These are phyloP conservation scores for Candida germanica DNA, from an alignment of 805 yeast species.

Conservation along the genomic window DNA sequence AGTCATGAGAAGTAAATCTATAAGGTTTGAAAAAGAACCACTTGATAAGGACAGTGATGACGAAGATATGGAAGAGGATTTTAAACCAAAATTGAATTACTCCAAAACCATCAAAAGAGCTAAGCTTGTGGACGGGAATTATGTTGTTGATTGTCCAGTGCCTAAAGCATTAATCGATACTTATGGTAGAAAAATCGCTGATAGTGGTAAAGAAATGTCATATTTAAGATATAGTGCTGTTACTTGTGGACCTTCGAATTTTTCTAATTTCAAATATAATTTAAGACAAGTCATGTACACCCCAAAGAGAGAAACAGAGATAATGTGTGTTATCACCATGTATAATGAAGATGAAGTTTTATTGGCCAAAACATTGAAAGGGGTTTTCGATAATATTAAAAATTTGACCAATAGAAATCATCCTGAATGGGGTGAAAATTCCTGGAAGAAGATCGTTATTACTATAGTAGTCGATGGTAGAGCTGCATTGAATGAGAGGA, in stretches of 20 bases:
- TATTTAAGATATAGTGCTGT: slow-evolving; percentile 93
- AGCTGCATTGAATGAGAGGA: slow-evolving; percentile 71
- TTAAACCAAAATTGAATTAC: slow-evolving; percentile 39
- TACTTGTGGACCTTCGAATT: slow-evolving; percentile 84
- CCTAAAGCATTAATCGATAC: slow-evolving; percentile 36
- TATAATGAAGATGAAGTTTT: slow-evolving; percentile 85
- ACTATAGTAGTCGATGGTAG: slow-evolving; percentile 92
- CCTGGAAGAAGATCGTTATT: slow-evolving; percentile 93
- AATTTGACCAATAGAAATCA: slow-evolving; percentile 65
- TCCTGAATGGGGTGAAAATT: slow-evolving; percentile 87
- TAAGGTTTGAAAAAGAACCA: slow-evolving; percentile 1
- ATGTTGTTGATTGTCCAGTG: slow-evolving; percentile 42
- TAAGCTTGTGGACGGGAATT: slow-evolving; percentile 40
- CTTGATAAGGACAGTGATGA: slow-evolving; percentile 4
- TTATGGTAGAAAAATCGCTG: slow-evolving; percentile 31
- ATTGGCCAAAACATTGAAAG: slow-evolving; percentile 82
- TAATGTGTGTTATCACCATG: slow-evolving; percentile 82
- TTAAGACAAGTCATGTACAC: slow-evolving; percentile 77
- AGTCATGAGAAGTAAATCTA: slow-evolving; percentile 16
- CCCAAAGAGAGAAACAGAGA: slow-evolving; percentile 79
- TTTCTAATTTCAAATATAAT: slow-evolving; percentile 60
- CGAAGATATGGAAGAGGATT: slow-evolving; percentile 32
- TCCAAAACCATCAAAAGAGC: slow-evolving; percentile 44
- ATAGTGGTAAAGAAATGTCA: slow-evolving; percentile 58
- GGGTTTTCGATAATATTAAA: slow-evolving; percentile 82